Base-by-base conservation (phyloP, 2,329 filamentous ascomycete genomes). In the Cladosporium sp. region DNA sequence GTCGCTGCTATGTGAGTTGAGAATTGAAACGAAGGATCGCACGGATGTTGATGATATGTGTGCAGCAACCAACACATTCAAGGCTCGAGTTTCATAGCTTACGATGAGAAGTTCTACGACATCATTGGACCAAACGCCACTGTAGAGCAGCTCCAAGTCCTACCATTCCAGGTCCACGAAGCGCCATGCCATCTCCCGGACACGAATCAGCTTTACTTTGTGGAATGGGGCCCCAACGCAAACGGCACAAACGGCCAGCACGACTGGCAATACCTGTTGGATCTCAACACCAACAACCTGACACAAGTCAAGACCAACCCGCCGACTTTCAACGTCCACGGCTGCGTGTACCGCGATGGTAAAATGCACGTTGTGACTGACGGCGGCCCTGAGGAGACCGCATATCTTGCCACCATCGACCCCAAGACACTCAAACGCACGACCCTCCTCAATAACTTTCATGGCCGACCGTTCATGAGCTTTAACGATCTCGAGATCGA, bases 401-500 rank as follows among this genome's bases (percentile, higher is more conserved):
- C 73, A 10, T 68, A 67, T 47, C 65, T 68, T 26, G 44, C 68
- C 38, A 68, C 71, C 30, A 47, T 68, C 38, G 66, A 69, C 10
- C 68, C 68, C 10, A 71, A 67, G 21, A 68, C 66, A 7, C 51
- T 58, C 4, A 60, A 65, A 18, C 63, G 68, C n/a, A 68, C 68
- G 38, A 62, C 69, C 0, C 75, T 89, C 7, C 66, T 89, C 15
- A 87, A 87, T 72, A 87, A 86, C 73, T 89, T 80, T 72, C 85
- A 85, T 44, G 87, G 87, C 8, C 81, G 86, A 80, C 75, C 86
- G 57, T 87, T 88, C 75, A 87, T 83, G 73, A 87, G 86, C 0
- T 76, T 87, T 4, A 88, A 88, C 68, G 87, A 89, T 67, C 78
- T 85, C 0, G 79, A 81, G 2, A 75, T 87, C 69, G 85, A 26